Conservation (phyloP, 2,329 filamentous ascomycete genomes). For the Clarireedia sp. region DNA sequence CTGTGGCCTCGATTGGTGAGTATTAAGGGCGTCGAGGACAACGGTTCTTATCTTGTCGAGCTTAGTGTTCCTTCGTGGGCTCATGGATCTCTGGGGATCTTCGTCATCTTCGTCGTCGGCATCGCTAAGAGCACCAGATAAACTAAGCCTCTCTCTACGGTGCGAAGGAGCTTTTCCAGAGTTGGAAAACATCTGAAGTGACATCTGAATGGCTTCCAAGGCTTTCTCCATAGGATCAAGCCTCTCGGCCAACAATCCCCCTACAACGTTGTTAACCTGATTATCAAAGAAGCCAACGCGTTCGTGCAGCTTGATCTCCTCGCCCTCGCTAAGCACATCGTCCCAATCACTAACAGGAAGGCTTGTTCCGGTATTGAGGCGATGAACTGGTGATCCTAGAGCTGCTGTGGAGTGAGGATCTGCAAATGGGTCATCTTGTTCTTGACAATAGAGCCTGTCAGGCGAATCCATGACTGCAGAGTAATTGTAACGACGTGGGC, state of each 20-base stretch:
- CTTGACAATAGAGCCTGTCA: constrained; percentile 41
- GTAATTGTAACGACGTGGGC: constrained; percentile 47
- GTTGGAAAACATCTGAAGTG: constrained; percentile 48
- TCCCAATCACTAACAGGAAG: constrained; percentile 86
- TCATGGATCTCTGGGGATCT: constrained; percentile 59
- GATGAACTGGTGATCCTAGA: constrained; percentile 50
- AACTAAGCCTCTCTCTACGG: constrained; percentile 53
- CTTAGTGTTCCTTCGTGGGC: constrained; percentile 69
- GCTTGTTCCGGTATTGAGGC: constrained; percentile 54
- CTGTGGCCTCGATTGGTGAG: constrained; percentile 41
- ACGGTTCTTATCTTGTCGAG: constrained; percentile 72
- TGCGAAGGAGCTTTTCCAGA: constrained; percentile 44
- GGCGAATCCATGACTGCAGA: constrained; percentile 39
- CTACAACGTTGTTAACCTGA: constrained; percentile 81
- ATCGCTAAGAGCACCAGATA: constrained; percentile 69
- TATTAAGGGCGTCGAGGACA: constrained; percentile 64
- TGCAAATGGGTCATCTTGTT: constrained; percentile 32
- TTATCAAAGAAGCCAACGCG: constrained; percentile 85
- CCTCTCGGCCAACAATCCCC: constrained; percentile 64
- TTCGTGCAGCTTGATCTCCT: constrained; percentile 74
- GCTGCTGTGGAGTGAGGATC: constrained; percentile 32
- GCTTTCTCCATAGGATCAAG: constrained; percentile 74
- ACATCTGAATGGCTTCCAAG: constrained; percentile 67
- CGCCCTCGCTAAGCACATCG: constrained; percentile 70
- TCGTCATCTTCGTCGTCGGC: constrained; percentile 84